Conservation (phyloP, 2,329 filamentous ascomycete genomes). For the Thielaviopsis ethacetica region DNA sequence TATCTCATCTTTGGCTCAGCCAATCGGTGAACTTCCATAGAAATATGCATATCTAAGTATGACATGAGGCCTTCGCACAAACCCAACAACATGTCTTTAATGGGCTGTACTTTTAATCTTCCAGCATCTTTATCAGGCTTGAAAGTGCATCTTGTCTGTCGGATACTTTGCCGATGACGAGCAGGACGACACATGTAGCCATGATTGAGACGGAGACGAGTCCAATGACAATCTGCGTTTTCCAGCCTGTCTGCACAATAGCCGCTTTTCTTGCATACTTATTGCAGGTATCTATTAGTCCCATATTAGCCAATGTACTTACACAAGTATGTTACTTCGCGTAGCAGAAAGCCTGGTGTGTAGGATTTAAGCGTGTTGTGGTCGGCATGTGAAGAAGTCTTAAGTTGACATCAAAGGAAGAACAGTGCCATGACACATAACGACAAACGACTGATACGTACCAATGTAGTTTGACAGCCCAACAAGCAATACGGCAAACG, state of each 20-base stretch:
- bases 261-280: slow-evolving; percentile 66
- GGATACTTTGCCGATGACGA: slow-evolving; percentile 31
- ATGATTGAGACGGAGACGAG: slow-evolving; percentile 46
- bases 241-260: slow-evolving; percentile 85
- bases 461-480: slow-evolving; percentile 80
- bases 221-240: slow-evolving; percentile 60
- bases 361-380: no score
- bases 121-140: slow-evolving; percentile 6
- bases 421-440: background rate
- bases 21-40: no score
- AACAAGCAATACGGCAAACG: slow-evolving; percentile 56
- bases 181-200: slow-evolving; percentile 46
- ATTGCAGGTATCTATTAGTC: slow-evolving; percentile 43
- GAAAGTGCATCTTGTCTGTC: background rate
- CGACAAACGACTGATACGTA: slow-evolving; percentile 19
- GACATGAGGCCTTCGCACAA: no score
- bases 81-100: background rate
- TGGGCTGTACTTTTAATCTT: background rate
- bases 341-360: no score
- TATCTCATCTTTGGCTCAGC: background rate
- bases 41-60: no score
- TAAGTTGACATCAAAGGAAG: slow-evolving; percentile 2
- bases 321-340: no score
- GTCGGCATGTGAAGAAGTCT: no score
- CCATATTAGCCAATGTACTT: no score